Evolutionary conservation across 1,139 yeast species (phyloP), one percentile per base, ranked within the genome.

Genomic region (Candida frijolesensis): DNA sequence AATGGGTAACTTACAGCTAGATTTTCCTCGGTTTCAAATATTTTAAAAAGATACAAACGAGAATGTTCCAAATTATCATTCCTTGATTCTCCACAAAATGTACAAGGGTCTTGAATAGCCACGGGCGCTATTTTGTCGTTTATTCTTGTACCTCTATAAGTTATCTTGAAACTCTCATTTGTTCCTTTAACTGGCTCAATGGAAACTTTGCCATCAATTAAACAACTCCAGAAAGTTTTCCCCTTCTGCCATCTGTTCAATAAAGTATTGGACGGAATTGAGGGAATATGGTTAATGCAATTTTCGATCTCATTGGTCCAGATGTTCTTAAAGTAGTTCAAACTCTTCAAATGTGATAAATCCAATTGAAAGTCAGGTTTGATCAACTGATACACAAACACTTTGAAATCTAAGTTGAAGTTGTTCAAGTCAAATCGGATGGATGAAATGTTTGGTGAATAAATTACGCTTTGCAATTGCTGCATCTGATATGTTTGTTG

Each of bases 141-240:
- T 19, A 29, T 32, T 25, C 25, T 46, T n/a, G 40, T 14, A 10
- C 61, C 60, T 22, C 53, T 55, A 52, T 71, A 65, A 3, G 68
- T 62, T 41, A 69, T 58, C 57, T 77, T 80, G 67, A 84, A 83
- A 0, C 80, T 80, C 64, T 90, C 96, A 60, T 89, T 90, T 35
- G 87, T 79, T 0, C 94, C 96, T 50, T 91, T 85, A 12, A 92
- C 80, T 1, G 99, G 98, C 66, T 91, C 97, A 40, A 94, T 85
- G 12, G 84, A 78, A 7, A 89, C 91, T 44, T 87, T 79, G 5
- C 96, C 96, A 48, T 91, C 97, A 40, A 87, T 78, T 56, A 92
- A 77, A 34, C 85, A 79, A 48, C 76, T 70, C 79, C 91, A 75
- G 54, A 89, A 78, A 42, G 83, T 76, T 58, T 72, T 75, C 4